These are phyloP conservation scores for Umbelopsis sp. DNA, from an alignment of 192 early-diverging fungal species.

Conservation along the genomic window DNA sequence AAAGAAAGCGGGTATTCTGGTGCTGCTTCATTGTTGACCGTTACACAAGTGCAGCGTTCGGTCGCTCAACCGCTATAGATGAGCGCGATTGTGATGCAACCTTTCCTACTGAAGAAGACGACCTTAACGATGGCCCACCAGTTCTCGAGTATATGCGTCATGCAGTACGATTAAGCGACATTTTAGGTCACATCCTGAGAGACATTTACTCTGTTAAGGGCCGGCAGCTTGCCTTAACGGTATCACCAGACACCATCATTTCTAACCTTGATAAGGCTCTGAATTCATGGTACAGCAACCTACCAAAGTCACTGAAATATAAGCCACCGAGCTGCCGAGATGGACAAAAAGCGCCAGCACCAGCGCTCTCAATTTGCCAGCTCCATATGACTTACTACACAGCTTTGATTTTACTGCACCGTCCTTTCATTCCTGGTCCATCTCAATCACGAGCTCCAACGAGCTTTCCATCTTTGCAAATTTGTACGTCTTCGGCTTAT, in stretches of 20 bases:
- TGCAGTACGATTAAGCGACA: conserved; percentile 49
- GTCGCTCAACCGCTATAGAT: conserved; percentile 55
- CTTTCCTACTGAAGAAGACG: conserved; percentile 41
- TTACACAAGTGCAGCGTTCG: conserved; percentile 64
- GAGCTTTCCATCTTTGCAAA: conserved; percentile 34
- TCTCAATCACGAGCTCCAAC: conserved; percentile 26
- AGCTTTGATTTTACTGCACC: conserved; percentile 54
- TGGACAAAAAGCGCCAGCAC: conserved; percentile 29
- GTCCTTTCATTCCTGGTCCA: conserved; percentile 51
- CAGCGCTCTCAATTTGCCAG: conserved; percentile 31
- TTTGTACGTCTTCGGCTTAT: conserved; percentile 30
- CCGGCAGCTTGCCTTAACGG: conserved; percentile 24
- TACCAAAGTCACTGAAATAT: conserved; percentile 51
- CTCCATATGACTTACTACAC: conserved; percentile 57
- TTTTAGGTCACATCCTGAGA: conserved; percentile 54
- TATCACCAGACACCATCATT: conserved; percentile 35
- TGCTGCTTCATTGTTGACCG: conserved; percentile 72
- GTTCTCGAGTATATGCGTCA: conserved; percentile 42
- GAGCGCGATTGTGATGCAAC: conserved; percentile 50
- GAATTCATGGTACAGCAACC: conserved; percentile 44
- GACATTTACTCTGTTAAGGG: conserved; percentile 54
- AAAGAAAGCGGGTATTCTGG: conserved; percentile 77
- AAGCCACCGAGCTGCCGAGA: conserved; percentile 35
- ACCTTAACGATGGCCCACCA: conserved; percentile 15
- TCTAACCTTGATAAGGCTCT: conserved; percentile 32